Base-by-base conservation (phyloP, 805 yeast species). In the Nakazawaea siamensis region DNA sequence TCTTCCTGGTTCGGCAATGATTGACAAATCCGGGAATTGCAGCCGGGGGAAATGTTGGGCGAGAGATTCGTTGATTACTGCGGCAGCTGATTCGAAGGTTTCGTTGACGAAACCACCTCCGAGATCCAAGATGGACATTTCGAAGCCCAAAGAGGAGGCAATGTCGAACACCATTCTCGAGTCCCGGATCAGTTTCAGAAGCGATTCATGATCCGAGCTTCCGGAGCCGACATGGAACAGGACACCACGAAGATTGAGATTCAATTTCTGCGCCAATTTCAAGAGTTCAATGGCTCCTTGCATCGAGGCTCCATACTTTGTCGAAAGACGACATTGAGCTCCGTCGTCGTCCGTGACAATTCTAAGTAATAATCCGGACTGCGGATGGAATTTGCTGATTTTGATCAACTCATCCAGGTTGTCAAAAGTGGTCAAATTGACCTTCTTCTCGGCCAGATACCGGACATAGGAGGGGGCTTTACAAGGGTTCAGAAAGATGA, bases 161-260 rank as follows among this genome's bases (percentile, higher is more conserved):
- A 58, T 50, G 36, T 79, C 80, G 50, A 88, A 90, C 3, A 88
- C 73, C 7, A 45, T 38, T 33, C 75, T 70, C 2, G 95, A 72
- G 50, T 86, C 94, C 35, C 60, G 54, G 25, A 86, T 73, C 0
- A 97, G 95, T 42, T 72, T 71, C 38, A 64, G 65, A 44, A 84
- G 70, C 3, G 90, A 70, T 28, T 62, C 55, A 37, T 76, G 70
- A 52, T 85, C 92, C 34, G 71, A 71, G 11, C 95, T 90, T 23
- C 97, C 97, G 2, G 95, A 84, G 1, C 98, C 98, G 41, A 88
- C 84, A 55, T 90, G 98, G 70, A 90, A 90, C 4, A 95, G 87
- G 24, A 88, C 88, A 34, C 98, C 98, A 12, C 61, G 73, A 24
- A 90, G 70, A 41, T 72, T 62, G 46, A 90, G 66, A 1, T 64